Evolutionary conservation across 208 protist genomes (phyloP).

Genomic region (Tritrichomonas musculus): DNA sequence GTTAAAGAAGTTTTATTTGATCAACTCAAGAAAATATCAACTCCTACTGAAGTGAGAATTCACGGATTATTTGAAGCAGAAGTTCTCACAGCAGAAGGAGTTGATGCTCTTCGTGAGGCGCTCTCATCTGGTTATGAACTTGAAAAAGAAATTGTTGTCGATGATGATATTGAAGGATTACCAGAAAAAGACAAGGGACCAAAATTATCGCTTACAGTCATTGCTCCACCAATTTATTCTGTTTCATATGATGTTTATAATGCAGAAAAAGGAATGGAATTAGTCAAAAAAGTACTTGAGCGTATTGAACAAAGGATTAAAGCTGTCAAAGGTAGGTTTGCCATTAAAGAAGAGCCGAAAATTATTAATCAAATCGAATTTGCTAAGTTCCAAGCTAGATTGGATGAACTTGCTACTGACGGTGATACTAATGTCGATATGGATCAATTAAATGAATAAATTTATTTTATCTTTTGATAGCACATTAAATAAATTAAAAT

Average conservation of each 20-base stretch:
- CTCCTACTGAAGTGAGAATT: neutral
- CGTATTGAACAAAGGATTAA: neutral
- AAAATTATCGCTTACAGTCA: neutral
- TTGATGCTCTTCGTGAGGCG: neutral
- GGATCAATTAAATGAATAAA: neutral
- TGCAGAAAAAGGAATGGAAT: neutral
- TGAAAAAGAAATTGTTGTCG: too few species aligned
- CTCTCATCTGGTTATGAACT: neutral
- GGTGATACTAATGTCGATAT: neutral
- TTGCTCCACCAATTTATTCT: slow-evolving; percentile 5
- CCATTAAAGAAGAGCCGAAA: neutral
- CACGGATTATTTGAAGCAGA: slow-evolving; percentile 14
- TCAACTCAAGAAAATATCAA: neutral
- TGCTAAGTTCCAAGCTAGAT: neutral
- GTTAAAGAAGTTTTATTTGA: neutral
- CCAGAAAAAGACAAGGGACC: neutral
- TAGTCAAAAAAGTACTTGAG: neutral
- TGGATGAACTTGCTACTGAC: neutral
- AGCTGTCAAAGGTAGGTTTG: neutral
- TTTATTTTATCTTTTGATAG: too few species aligned
- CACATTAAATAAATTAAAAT: too few species aligned
- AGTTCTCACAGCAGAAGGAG: neutral
- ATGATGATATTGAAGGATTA: too few species aligned
- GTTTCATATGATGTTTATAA: neutral
- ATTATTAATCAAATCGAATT: neutral